Evolutionary conservation across 768 basidiomycete species (phyloP).

Genomic region (Leccinum subgranulosum): DNA sequence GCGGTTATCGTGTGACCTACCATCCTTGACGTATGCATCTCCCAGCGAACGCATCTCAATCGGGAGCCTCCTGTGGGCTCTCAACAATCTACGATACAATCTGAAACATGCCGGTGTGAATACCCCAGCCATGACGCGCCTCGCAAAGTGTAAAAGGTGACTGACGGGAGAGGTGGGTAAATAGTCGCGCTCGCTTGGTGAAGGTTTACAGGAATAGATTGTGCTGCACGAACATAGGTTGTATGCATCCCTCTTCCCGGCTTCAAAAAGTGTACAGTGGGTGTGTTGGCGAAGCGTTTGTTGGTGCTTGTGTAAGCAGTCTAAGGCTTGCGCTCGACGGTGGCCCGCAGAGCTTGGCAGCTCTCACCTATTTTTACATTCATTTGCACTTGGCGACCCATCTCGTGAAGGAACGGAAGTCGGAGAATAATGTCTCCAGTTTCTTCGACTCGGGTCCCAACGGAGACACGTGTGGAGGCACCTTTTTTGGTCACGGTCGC

Average conservation of each 20-base stretch:
- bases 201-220: slow-evolving; percentile 57
- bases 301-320: slow-evolving; percentile 2
- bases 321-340: too few species aligned
- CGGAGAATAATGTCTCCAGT: not conserved
- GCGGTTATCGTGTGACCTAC: slow-evolving; percentile 34
- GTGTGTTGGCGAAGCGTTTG: not conserved
- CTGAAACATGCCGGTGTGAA: slow-evolving; percentile 35
- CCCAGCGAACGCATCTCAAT: slow-evolving; percentile 81
- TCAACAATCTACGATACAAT: slow-evolving; percentile 75
- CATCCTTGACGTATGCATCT: slow-evolving; percentile 81
- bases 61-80: slow-evolving; percentile 74
- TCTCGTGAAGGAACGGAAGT: not conserved
- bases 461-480: not conserved
- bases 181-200: slow-evolving; percentile 63
- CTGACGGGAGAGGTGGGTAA: slow-evolving; percentile 82
- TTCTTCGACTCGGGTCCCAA: not conserved
- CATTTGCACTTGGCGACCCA: not conserved
- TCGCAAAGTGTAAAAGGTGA: not conserved
- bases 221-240: slow-evolving; percentile 24
- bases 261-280: not conserved
- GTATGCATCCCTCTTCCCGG: slow-evolving; percentile 12
- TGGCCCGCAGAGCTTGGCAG: too few species aligned
- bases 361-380: not conserved
- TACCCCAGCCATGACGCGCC: not conserved
- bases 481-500: not conserved